Percentiles rank a stretch among this genome's conserved stretches.
These are phyloP conservation scores for Microcyclosporella mali DNA, from an alignment of 2,329 filamentous ascomycete genomes.

Conservation along the genomic window DNA sequence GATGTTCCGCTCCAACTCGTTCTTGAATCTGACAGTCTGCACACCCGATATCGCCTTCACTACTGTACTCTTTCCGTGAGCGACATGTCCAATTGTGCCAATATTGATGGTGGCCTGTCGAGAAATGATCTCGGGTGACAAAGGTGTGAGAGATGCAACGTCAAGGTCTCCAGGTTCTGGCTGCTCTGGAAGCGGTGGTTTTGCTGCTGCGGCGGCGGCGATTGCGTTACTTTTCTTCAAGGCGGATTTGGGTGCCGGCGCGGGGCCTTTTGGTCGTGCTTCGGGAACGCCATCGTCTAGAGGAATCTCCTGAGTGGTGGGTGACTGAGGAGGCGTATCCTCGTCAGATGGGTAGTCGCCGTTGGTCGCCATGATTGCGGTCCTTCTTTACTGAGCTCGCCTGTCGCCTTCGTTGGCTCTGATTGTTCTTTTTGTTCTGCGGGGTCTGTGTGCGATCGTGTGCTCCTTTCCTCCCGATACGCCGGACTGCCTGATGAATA, in stretches of 20 bases:
- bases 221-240: conserved; percentile 69
- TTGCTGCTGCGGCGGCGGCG: conserved; percentile 50
- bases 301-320: conserved; percentile 52
- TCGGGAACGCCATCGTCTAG: conserved; percentile 65
- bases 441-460: too few species aligned
- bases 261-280: conserved; percentile 55
- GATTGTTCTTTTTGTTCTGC: too few species aligned
- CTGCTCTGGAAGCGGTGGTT: conserved; percentile 73
- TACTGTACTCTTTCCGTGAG: conserved; percentile 99
- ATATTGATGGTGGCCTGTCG: conserved; percentile 98
- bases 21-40: conserved; percentile 99
- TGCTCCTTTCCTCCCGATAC: too few species aligned
- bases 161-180: conserved; percentile 88
- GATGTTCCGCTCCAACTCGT: conserved; percentile 97
- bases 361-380: conserved; percentile 50
- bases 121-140: conserved; percentile 94
- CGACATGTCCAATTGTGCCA: conserved; percentile 98
- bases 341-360: conserved; percentile 49
- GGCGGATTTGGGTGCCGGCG: conserved; percentile 62
- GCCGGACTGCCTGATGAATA: too few species aligned
- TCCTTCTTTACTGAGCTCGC: background rate
- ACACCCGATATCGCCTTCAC: conserved; percentile 99
- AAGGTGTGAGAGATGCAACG: conserved; percentile 68
- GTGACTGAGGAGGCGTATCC: conserved; percentile 49
- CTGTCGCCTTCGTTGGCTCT: background rate